Conservation (phyloP, 768 basidiomycete genomes). For the Serendipita indica region DNA sequence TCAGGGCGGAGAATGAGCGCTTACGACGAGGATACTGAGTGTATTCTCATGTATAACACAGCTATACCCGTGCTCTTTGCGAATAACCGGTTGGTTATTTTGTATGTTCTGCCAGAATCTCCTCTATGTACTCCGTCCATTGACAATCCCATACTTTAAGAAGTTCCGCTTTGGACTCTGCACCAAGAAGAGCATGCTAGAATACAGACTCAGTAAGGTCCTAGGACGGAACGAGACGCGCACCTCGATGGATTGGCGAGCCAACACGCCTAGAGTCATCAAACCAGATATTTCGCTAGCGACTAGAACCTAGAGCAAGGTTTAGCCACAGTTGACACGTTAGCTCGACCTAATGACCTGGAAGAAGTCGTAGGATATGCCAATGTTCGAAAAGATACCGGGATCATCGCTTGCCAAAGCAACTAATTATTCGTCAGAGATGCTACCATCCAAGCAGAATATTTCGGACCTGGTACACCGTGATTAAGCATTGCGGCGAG, state of each 20-base stretch:
- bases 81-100: background rate
- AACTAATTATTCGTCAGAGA: conserved; percentile 22
- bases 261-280: conserved; percentile 43
- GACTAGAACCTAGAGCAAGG: conserved; percentile 37
- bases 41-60: background rate
- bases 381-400: conserved; percentile 61
- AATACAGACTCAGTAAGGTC: background rate
- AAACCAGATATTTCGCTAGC: conserved; percentile 54
- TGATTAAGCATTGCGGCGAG: conserved; percentile 57
- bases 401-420: conserved; percentile 65
- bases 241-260: conserved; percentile 53
- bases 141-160: background rate
- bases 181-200: background rate
- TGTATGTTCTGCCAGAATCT: background rate
- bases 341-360: conserved; percentile 31
- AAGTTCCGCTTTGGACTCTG: background rate
- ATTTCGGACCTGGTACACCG: conserved; percentile 34
- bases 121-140: background rate
- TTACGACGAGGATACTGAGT: conserved; percentile 27
- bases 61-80: conserved; percentile 3
- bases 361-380: conserved; percentile 63
- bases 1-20: conserved; percentile 54
- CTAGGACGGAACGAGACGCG: no score
- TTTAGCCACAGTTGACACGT: background rate
- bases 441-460: background rate